Conservation (phyloP, 1,139 yeast genomes). For the Blastobotrys aristatus region DNA sequence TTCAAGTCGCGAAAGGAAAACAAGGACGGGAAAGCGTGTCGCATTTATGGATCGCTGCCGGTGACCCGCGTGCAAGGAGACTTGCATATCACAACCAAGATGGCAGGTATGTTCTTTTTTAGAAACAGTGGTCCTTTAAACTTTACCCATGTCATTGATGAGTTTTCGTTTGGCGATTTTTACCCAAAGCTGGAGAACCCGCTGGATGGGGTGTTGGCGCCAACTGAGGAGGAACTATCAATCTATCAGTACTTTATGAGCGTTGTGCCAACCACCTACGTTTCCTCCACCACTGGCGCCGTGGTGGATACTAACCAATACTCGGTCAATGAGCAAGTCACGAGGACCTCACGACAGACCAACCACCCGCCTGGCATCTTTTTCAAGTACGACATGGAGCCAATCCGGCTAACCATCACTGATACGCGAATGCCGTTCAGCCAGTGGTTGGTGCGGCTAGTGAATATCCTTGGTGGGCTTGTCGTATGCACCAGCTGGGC, state of each 20-base stretch:
- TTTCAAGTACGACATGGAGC: slow-evolving; percentile 83
- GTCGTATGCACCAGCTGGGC: slow-evolving; percentile 43
- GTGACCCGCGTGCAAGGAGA: slow-evolving; percentile 85
- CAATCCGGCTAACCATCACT: slow-evolving; percentile 61
- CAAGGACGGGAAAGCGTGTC: slow-evolving; percentile 70
- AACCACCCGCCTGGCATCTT: slow-evolving; percentile 63
- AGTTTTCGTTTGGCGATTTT: slow-evolving; percentile 86
- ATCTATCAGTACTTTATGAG: slow-evolving; percentile 57
- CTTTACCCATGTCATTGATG: slow-evolving; percentile 79
- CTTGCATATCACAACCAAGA: slow-evolving; percentile 72
- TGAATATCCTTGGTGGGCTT: slow-evolving; percentile 75
- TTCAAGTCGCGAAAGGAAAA: slow-evolving; percentile 42
- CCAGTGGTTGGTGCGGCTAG: slow-evolving; percentile 70
- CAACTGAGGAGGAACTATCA: slow-evolving; percentile 32
- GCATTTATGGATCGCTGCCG: slow-evolving; percentile 79
- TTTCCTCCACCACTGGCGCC: slow-evolving; percentile 55
- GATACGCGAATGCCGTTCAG: slow-evolving; percentile 73
- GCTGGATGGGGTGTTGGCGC: slow-evolving; percentile 49
- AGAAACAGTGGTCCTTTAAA: slow-evolving; percentile 39
- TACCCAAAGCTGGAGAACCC: slow-evolving; percentile 85
- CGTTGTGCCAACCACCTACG: slow-evolving; percentile 79
- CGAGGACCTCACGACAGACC: slow-evolving; percentile 29
- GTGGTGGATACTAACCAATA: slow-evolving; percentile 80
- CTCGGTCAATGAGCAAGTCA: slow-evolving; percentile 58
- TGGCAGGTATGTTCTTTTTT: slow-evolving; percentile 37